These are phyloP conservation scores for Thielaviopsis cerberus DNA, from an alignment of 2,329 filamentous ascomycete species.

Conservation along the genomic window DNA sequence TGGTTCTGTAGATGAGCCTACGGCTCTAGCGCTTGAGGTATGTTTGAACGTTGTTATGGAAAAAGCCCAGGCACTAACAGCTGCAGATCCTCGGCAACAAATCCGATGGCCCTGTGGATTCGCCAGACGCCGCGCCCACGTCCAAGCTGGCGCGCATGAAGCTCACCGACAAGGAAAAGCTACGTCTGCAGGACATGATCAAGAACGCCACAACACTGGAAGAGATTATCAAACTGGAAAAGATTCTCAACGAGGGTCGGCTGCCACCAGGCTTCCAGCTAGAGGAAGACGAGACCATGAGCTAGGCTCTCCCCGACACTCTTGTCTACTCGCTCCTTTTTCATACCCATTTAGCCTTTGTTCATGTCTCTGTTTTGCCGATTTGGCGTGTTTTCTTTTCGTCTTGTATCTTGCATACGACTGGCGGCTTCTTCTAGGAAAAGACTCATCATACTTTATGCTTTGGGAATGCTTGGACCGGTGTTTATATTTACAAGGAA, in stretches of 20 bases:
- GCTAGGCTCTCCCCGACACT: slow-evolving; percentile 21
- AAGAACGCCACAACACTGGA: slow-evolving; percentile 72
- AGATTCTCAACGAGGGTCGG: slow-evolving; percentile 74
- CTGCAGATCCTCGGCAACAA: slow-evolving; percentile 62
- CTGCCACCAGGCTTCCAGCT: slow-evolving; percentile 51
- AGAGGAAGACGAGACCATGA: slow-evolving; percentile 35
- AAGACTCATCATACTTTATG: not conserved
- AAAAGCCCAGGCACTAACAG: not conserved
- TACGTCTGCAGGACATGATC: slow-evolving; percentile 70
- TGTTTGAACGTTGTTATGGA: slow-evolving; percentile 1
- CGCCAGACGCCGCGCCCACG: slow-evolving; percentile 16
- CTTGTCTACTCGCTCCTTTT: not conserved
- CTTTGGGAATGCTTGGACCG: slow-evolving; percentile 2
- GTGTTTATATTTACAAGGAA: not conserved
- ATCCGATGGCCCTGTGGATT: slow-evolving; percentile 44
- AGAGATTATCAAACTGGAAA: slow-evolving; percentile 80
- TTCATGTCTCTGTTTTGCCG: not conserved
- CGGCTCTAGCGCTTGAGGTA: slow-evolving; percentile 58
- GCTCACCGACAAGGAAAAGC: slow-evolving; percentile 74
- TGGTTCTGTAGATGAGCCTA: slow-evolving; percentile 59
- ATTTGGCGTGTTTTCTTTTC: slow-evolving; percentile 2
- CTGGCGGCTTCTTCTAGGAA: not conserved
- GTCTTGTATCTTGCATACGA: not conserved
- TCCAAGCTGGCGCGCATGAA: slow-evolving; percentile 60
- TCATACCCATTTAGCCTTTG: not conserved